Conservation (phyloP, 192 early-diverging fungal genomes). For the Coemansia erecta region DNA sequence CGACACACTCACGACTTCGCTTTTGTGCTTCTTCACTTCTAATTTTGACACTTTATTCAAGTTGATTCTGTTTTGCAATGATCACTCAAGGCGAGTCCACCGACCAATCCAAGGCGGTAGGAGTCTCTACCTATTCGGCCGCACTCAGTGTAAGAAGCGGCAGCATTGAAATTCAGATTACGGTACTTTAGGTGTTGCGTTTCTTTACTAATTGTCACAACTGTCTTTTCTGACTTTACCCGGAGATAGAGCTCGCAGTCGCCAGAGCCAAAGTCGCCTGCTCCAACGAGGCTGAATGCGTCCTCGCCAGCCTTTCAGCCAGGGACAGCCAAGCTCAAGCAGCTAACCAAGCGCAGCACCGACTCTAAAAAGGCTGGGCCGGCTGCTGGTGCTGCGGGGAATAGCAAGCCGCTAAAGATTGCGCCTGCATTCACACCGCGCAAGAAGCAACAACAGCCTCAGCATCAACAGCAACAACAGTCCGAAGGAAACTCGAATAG, state of each 20-base stretch:
- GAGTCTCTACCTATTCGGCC: too few species aligned
- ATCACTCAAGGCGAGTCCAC: not conserved
- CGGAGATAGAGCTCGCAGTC: conserved; percentile 3
- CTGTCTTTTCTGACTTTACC: too few species aligned
- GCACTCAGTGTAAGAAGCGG: too few species aligned
- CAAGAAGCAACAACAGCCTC: conserved; percentile 12
- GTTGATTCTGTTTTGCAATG: too few species aligned
- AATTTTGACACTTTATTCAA: too few species aligned
- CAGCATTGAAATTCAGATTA: too few species aligned
- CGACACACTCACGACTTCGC: too few species aligned
- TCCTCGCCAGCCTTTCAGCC: conserved; percentile 50
- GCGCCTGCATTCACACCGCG: conserved; percentile 40
- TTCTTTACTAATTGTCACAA: too few species aligned
- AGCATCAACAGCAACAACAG: not conserved
- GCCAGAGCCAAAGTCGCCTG: conserved; percentile 6
- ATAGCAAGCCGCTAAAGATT: conserved; percentile 12
- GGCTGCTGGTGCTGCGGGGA: not conserved
- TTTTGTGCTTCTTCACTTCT: not conserved
- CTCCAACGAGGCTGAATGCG: conserved; percentile 29
- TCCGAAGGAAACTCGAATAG: not conserved
- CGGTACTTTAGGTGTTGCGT: too few species aligned
- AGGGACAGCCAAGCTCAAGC: conserved; percentile 14
- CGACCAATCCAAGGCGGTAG: too few species aligned
- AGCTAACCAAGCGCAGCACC: not conserved
- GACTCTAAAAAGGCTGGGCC: not conserved